A percentile compares a stretch with the other conserved stretches of the same genome.
These are phyloP conservation scores for Chenopodium album DNA, from an alignment of 148 eudicot genomes.

Conservation along the genomic window DNA sequence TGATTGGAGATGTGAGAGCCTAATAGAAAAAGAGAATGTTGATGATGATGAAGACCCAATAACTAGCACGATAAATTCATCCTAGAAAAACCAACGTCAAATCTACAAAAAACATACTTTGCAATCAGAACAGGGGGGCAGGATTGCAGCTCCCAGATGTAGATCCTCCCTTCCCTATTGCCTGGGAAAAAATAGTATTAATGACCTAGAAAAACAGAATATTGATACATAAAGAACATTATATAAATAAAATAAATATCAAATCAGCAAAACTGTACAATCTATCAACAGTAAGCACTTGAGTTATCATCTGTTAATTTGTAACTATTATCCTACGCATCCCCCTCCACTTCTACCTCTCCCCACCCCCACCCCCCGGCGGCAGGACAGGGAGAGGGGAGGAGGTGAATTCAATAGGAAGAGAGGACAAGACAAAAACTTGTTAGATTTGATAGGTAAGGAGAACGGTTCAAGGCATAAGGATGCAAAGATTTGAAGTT, in stretches of 20 bases:
- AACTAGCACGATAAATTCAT: background rate
- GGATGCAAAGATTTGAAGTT: too few species aligned
- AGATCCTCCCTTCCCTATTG: constrained; percentile 90
- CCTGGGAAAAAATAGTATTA: constrained; percentile 44
- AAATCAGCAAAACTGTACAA: background rate
- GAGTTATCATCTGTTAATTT: background rate
- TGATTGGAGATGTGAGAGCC: constrained; percentile 74
- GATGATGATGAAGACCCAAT: background rate
- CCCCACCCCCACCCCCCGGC: too few species aligned
- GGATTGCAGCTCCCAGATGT: constrained; percentile 92
- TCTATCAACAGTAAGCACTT: background rate
- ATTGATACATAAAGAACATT: background rate
- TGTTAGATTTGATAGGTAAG: too few species aligned
- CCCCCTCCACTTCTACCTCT: background rate
- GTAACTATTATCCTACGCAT: background rate
- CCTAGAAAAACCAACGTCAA: background rate
- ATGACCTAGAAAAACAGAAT: background rate
- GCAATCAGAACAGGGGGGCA: constrained; percentile 89
- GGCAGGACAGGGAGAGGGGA: too few species aligned
- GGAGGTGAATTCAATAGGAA: too few species aligned
- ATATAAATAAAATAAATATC: background rate
- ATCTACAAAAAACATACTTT: constrained; percentile 43
- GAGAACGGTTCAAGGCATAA: too few species aligned
- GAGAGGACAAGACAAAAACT: too few species aligned
- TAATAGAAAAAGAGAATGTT: constrained; percentile 26